Evolutionary conservation across 2,329 filamentous ascomycete species (phyloP).

Genomic region (Ceratocystis lukuohia): DNA sequence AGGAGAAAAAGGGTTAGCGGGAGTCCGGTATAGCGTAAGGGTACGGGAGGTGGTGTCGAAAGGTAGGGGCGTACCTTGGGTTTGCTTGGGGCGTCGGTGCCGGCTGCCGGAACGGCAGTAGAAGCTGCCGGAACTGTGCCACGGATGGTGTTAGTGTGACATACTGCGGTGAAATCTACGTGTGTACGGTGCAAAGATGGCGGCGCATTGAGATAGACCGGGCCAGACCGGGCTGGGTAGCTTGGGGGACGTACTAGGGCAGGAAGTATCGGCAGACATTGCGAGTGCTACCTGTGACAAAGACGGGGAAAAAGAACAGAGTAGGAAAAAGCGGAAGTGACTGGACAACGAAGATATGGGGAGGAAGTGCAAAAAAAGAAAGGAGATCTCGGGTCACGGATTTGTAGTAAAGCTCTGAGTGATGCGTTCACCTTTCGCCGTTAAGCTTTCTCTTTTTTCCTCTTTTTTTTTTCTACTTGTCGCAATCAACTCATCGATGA

Average conservation of each 20-base stretch:
- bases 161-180: not conserved
- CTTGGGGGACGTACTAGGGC: not conserved
- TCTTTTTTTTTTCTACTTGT: not conserved
- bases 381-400: too few species aligned
- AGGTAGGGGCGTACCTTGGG: slow-evolving; percentile 17
- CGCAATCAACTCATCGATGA: slow-evolving; percentile 5
- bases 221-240: not conserved
- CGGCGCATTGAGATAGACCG: not conserved
- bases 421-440: too few species aligned
- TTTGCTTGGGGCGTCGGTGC: slow-evolving; percentile 16
- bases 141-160: not conserved
- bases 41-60: too few species aligned
- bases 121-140: slow-evolving; percentile 26
- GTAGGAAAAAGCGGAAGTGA: too few species aligned
- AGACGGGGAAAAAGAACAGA: not conserved
- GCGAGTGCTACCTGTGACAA: not conserved
- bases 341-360: too few species aligned
- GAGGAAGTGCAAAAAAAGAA: too few species aligned
- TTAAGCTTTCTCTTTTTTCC: not conserved
- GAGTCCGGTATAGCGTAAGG: too few species aligned
- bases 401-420: too few species aligned
- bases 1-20: not conserved
- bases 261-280: not conserved
- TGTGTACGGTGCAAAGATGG: not conserved
- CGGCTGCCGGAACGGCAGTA: slow-evolving; percentile 33